phyloP scores from a whole-genome alignment of 495 filamentous ascomycete species.

The Lasiosphaeris hirsuta region DNA sequence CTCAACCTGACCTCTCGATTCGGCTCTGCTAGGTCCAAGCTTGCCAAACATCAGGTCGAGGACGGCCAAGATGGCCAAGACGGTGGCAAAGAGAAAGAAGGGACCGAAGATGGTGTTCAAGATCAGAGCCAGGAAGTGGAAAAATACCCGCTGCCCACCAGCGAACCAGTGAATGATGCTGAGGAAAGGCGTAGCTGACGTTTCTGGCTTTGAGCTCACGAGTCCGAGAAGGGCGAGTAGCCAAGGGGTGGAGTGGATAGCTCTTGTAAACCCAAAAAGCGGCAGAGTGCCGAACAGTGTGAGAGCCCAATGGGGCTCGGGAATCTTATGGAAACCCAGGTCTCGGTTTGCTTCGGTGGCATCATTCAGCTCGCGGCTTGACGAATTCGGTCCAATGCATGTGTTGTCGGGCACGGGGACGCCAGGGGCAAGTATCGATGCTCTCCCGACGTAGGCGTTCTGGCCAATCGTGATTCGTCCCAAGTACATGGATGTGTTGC shows the following conservation, averaged over 20 bases:
- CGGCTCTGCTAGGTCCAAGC: conserved; percentile 26
- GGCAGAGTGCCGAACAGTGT: conserved; percentile 30
- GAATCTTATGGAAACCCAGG: conserved; percentile 26
- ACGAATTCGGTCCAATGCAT: conserved; percentile 47
- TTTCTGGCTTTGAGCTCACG: conserved; percentile 22
- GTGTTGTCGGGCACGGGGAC: conserved; percentile 35
- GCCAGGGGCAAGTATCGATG: conserved; percentile 42
- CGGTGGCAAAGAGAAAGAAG: conserved; percentile 31
- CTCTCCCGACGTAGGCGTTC: conserved; percentile 34
- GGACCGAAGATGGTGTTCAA: conserved; percentile 35
- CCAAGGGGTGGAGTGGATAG: conserved; percentile 37
- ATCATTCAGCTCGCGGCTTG: conserved; percentile 42
- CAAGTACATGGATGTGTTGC: conserved; percentile 46
- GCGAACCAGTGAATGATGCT: conserved; percentile 40
- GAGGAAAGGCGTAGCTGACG: conserved; percentile 22
- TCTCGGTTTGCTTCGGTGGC: conserved; percentile 39
- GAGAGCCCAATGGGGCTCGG: conserved; percentile 35
- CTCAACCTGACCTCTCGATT: conserved; percentile 24
- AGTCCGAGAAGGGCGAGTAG: conserved; percentile 39
- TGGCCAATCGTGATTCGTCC: conserved; percentile 39
- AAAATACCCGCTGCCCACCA: conserved; percentile 32
- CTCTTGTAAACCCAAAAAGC: conserved; percentile 25
- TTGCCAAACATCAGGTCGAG: conserved; percentile 31
- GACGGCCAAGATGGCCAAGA: conserved; percentile 10
- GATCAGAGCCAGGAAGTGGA: conserved; percentile 37